These are phyloP conservation scores for Berkeleyomyces rouxiae DNA, from an alignment of 2,329 filamentous ascomycete species.

Conservation along the genomic window DNA sequence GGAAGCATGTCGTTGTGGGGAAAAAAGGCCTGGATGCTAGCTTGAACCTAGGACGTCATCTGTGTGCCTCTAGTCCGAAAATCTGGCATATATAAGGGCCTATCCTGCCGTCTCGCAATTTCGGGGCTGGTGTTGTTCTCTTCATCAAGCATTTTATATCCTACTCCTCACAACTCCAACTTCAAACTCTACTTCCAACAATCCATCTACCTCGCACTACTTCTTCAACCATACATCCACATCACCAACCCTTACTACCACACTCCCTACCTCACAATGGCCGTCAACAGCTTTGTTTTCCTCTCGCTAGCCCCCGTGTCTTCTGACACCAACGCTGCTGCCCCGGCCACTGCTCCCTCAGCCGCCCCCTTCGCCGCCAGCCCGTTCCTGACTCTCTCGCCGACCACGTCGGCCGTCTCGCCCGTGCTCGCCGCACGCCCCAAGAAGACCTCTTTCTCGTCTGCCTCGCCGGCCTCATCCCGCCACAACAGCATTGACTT, in stretches of 20 bases:
- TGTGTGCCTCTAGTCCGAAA: neutral
- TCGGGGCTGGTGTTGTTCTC: neutral
- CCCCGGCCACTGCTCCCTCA: neutral
- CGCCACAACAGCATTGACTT: constrained; percentile 17
- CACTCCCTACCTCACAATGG: constrained; percentile 1
- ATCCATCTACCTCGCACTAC: neutral
- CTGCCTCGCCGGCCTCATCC: constrained; percentile 14
- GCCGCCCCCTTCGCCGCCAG: neutral
- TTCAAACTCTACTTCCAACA: neutral
- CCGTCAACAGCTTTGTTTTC: constrained; percentile 10
- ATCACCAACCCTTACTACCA: neutral
- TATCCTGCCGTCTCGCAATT: neutral
- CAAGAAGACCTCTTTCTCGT: neutral
- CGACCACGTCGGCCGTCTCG: constrained; percentile 39
- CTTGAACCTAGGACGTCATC: neutral
- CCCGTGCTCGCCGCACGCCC: constrained; percentile 26
- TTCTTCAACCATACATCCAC: neutral
- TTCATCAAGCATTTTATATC: neutral
- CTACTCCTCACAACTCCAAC: neutral
- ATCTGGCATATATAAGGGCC: constrained; percentile 4
- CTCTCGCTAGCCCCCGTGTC: constrained; percentile 11
- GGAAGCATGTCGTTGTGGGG: neutral
- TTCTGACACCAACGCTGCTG: neutral
- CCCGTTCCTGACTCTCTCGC: constrained; percentile 40
- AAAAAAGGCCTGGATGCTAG: neutral